A percentile compares a stretch with the other conserved stretches of the same genome.
These are phyloP conservation scores for Myriosclerotinia duriaeana DNA, from an alignment of 2,329 filamentous ascomycete species.

Conservation along the genomic window DNA sequence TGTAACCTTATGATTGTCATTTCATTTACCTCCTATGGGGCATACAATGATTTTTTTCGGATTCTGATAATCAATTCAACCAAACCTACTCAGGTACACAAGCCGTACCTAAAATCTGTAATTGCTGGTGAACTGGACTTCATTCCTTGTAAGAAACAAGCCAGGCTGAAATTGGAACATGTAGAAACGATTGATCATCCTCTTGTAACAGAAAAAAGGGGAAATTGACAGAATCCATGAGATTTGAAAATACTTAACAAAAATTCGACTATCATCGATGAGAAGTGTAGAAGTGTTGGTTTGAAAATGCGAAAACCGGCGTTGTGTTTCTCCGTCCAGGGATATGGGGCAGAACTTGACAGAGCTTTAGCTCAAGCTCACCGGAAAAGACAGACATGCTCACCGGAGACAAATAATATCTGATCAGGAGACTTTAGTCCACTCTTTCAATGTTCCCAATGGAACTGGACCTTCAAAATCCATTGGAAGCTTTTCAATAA, in stretches of 20 bases:
- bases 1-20: background rate
- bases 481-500: too few species aligned
- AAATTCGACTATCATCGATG: background rate
- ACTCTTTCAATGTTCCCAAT: too few species aligned
- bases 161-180: background rate
- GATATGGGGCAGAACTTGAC: background rate
- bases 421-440: too few species aligned
- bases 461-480: too few species aligned
- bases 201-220: background rate
- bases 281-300: too few species aligned
- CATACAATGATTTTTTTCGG: background rate
- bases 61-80: background rate
- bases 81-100: background rate
- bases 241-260: background rate
- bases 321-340: background rate
- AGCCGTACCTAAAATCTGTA: background rate
- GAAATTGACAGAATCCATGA: background rate
- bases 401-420: too few species aligned
- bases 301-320: background rate
- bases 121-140: background rate
- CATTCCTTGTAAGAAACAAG: background rate
- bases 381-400: too few species aligned
- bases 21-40: background rate
- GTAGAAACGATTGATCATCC: background rate
- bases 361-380: background rate